phyloP scores from a whole-genome alignment of 805 yeast species.

The Ogataea nitratoaversa region DNA sequence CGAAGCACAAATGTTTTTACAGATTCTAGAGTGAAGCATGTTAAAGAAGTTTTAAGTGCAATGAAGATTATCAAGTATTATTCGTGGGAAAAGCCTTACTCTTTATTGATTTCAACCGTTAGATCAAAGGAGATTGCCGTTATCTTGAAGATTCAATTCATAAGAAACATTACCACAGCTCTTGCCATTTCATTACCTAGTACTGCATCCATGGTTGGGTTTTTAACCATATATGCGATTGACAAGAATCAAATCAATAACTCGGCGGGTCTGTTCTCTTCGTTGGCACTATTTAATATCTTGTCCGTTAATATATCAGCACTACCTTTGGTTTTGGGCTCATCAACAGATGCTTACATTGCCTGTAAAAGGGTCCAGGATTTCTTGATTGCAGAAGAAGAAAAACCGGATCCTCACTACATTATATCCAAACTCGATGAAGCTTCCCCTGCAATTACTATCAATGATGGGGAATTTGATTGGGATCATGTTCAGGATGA shows the following conservation, averaged over 20 bases:
- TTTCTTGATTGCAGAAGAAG: conserved; percentile 40
- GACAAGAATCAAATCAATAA: conserved; percentile 31
- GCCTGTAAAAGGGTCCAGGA: conserved; percentile 56
- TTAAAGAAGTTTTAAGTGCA: conserved; percentile 74
- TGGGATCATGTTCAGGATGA: conserved; percentile 55
- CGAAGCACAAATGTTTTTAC: conserved; percentile 57
- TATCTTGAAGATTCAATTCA: conserved; percentile 59
- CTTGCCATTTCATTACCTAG: conserved; percentile 66
- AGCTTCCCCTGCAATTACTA: conserved; percentile 37
- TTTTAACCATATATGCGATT: conserved; percentile 33
- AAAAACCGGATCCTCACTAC: conserved; percentile 27
- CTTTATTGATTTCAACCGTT: conserved; percentile 45
- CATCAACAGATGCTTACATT: conserved; percentile 62
- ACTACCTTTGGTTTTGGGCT: conserved; percentile 66
- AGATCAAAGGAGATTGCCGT: conserved; percentile 59
- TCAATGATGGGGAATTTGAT: conserved; percentile 52
- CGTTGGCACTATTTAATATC: conserved; percentile 62
- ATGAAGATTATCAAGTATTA: conserved; percentile 82
- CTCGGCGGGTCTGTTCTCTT: conserved; percentile 66
- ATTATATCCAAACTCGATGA: conserved; percentile 7
- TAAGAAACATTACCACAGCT: conserved; percentile 61
- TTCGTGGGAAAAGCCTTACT: conserved; percentile 87
- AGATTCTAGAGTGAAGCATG: conserved; percentile 69
- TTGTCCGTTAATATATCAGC: conserved; percentile 59
- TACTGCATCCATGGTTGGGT: conserved; percentile 63